Base-by-base conservation (phyloP, 2,329 filamentous ascomycete genomes). In the Dothidotthia symphoricarpi region DNA sequence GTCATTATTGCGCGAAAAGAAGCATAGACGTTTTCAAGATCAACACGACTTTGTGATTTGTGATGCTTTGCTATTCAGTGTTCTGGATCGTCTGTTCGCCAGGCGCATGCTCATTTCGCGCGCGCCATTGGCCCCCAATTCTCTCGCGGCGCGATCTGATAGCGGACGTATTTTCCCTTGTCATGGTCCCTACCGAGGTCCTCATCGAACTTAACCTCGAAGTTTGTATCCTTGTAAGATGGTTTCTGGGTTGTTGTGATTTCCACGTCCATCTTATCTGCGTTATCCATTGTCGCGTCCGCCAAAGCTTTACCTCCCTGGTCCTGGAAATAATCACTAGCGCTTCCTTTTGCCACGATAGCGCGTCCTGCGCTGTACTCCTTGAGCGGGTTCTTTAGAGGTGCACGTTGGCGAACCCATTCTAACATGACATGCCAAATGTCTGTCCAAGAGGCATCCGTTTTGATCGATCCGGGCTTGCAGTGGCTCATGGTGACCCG, bases 351-450 rank as follows among this genome's bases (percentile, higher is more conserved):
- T 14, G 46, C 38, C 19, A 47, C 45, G 28, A 97, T 82, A 33
- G 73, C 80, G 60, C 80, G 86, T 1, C 86, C 88, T 1, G 88
- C 73, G 34, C 77, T 86, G n/a, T 77, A 77, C 27, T 81, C 75
- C 54, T 80, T 85, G 38, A 95, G 74, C 14, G 81, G 80, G 24
- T 83, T 79, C 61, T 86, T 94, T 41, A 95, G 75, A 0, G 90
- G 89, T 0, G 80, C 76, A 56, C 84, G 86, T 61, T 95, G 88
- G 16, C 84, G 79, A 11, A 86, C 80, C 88, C 89, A 98, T 68
- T 95, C 89, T 16, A 87, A 78, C 81, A 97, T 93, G 17, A 97
- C 74, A 62, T 94, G 86, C 90, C 93, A 97, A 31, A 98, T 78
- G 0, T 88, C 82, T 4, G 75, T 75, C 89, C 89, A 98, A 0